Base-by-base conservation (phyloP, 1,139 yeast genomes). In the Blastobotrys proliferans region DNA sequence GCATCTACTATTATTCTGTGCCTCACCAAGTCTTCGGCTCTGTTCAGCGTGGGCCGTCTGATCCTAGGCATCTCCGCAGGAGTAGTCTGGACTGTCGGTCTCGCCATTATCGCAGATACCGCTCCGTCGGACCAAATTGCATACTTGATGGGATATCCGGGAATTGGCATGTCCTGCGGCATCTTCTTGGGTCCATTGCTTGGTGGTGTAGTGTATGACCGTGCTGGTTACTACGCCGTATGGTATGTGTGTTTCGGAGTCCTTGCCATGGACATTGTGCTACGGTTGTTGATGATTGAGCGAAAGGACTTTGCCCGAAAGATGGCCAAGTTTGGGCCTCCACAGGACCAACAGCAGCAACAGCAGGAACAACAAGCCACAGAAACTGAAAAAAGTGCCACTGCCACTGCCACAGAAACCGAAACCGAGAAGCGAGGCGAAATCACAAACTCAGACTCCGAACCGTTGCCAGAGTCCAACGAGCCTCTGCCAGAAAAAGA, bases 31-130 rank as follows among this genome's bases (percentile, higher is more conserved):
- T 47, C 54, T 2, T 40, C 60, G 25, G 55, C 55, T 35, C 43
- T 61, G 35, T 63, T 60, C 43, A 51, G 58, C 42, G 52, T 59
- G 32, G 68, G 67, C 25, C 55, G 69, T 22, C 45, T 61, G 13
- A 36, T 65, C 18, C 67, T 64, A 40, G 68, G 69, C 2, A 28
- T 61, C 2, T 56, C 67, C 22, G 65, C 61, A n/a, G 63, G 63
- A n/a, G 52, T 62, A 4, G 66, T 63, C 5, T 65, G 69, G 69
- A 56, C 62, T 0, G 66, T 62, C n/a, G 69, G 69, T 3, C 47
- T 65, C 38, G 67, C 69, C 4, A 56, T 65, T 18, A 43, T 65
- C 13, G 57, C 62, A 8, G 69, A 65, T 43, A 51, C 56, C 1
- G 60, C 57, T 2, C 51, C 53, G 4, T 49, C 57, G 1, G 54